Evolutionary conservation across 495 filamentous ascomycete genomes (phyloP).

Genomic region (Podospora pseudopauciseta): DNA sequence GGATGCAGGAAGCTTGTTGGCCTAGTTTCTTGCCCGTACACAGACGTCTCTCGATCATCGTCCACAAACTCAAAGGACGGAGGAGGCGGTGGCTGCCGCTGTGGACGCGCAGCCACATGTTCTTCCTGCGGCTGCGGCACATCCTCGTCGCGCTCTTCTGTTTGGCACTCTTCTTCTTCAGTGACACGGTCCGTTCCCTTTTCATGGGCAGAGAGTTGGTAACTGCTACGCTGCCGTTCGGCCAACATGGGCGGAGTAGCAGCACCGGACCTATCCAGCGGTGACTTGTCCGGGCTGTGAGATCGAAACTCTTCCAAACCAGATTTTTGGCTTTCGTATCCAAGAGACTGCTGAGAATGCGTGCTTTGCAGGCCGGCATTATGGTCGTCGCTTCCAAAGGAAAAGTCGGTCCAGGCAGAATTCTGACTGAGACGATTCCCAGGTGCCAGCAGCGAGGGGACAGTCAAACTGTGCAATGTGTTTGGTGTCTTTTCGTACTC

Average conservation of each 20-base stretch:
- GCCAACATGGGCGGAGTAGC: slow-evolving; percentile 25
- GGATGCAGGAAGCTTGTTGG: slow-evolving; percentile 39
- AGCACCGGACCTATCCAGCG: slow-evolving; percentile 24
- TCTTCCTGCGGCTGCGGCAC: not conserved
- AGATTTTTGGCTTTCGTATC: slow-evolving; percentile 20
- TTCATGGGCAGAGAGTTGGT: slow-evolving; percentile 37
- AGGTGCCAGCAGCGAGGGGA: slow-evolving; percentile 43
- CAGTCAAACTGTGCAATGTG: slow-evolving; percentile 36
- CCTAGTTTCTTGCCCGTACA: slow-evolving; percentile 42
- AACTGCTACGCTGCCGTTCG: slow-evolving; percentile 23
- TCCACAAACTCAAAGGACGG: slow-evolving; percentile 17
- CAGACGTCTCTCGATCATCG: slow-evolving; percentile 28
- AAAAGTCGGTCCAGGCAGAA: slow-evolving; percentile 56
- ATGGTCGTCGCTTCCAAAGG: slow-evolving; percentile 47
- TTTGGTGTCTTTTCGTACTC: slow-evolving; percentile 28
- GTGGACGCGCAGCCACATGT: slow-evolving; percentile 32
- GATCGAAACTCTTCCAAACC: slow-evolving; percentile 19
- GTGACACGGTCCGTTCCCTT: slow-evolving; percentile 32
- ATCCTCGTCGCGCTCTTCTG: not conserved
- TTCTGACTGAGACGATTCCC: slow-evolving; percentile 49
- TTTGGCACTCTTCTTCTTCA: slow-evolving; percentile 9
- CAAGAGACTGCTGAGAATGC: slow-evolving; percentile 21
- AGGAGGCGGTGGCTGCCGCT: slow-evolving; percentile 35
- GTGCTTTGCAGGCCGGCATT: slow-evolving; percentile 24
- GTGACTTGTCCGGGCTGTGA: slow-evolving; percentile 25